Evolutionary conservation across 2,329 filamentous ascomycete genomes (phyloP).

Genomic region (Thielaviopsis populi): DNA sequence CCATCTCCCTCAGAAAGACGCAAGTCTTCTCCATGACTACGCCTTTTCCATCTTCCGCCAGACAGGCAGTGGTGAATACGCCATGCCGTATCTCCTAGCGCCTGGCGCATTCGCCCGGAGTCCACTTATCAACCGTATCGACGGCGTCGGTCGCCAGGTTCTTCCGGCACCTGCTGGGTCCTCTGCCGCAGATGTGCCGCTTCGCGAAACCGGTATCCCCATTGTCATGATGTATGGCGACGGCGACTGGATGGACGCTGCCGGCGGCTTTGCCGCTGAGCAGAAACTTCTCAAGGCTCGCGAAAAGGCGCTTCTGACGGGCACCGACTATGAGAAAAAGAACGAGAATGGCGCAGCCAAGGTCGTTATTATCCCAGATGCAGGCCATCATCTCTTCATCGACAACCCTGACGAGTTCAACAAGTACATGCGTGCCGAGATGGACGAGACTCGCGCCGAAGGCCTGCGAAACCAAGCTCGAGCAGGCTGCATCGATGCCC

Average conservation of each 20-base stretch:
- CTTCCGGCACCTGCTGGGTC: constrained; percentile 23
- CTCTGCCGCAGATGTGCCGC: constrained; percentile 19
- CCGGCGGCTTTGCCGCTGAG: constrained; percentile 65
- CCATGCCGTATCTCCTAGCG: constrained; percentile 78
- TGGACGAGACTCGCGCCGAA: constrained; percentile 33
- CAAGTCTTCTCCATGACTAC: constrained; percentile 78
- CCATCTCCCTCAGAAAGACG: constrained; percentile 66
- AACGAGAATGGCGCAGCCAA: constrained; percentile 67
- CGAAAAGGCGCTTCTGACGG: constrained; percentile 42
- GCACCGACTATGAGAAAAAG: constrained; percentile 50
- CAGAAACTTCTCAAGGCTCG: constrained; percentile 61
- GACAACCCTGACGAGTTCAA: constrained; percentile 47
- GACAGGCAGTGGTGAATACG: constrained; percentile 85
- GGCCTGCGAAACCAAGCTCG: constrained; percentile 18
- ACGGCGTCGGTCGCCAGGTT: constrained; percentile 66
- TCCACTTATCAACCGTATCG: constrained; percentile 75
- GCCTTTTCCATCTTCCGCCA: constrained; percentile 89
- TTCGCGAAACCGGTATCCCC: constrained; percentile 53
- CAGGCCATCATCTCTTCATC: constrained; percentile 45
- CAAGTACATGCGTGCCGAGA: constrained; percentile 34
- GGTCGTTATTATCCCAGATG: constrained; percentile 57
- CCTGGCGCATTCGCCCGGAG: constrained; percentile 83
- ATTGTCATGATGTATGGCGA: constrained; percentile 94
- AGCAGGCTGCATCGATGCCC: not conserved
- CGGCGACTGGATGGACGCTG: constrained; percentile 96